phyloP scores from a whole-genome alignment of 2,329 filamentous ascomycete genomes.

The Rhynchosporium agropyri region DNA sequence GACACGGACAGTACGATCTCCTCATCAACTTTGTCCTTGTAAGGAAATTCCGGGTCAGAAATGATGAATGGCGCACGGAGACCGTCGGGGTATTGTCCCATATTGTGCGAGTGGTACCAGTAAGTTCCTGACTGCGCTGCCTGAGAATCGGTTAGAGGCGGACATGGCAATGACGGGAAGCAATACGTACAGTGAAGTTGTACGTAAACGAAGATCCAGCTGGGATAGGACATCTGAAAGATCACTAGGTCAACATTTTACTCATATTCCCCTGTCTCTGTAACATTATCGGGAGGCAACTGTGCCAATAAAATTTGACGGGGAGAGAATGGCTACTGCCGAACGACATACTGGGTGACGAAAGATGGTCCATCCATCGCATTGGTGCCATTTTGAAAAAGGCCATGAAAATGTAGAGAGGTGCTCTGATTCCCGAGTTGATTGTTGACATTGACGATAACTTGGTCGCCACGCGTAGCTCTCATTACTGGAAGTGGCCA shows the following conservation, averaged over 20 bases:
- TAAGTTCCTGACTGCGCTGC: constrained; percentile 70
- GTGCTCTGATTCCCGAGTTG: constrained; percentile 58
- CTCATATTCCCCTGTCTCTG: too few relatives aligned
- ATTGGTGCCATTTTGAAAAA: constrained; percentile 68
- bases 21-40: constrained; percentile 53
- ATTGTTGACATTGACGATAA: constrained; percentile 47
- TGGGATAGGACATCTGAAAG: constrained; percentile 56
- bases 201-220: constrained; percentile 69
- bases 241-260: too few relatives aligned
- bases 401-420: constrained; percentile 70
- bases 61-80: constrained; percentile 59
- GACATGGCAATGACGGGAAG: neutral
- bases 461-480: constrained; percentile 61
- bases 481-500: constrained; percentile 73
- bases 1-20: constrained; percentile 59
- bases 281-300: too few relatives aligned
- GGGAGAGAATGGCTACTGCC: too few relatives aligned
- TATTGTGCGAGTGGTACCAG: constrained; percentile 69
- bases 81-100: constrained; percentile 61
- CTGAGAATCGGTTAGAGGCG: constrained; percentile 45
- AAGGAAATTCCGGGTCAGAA: constrained; percentile 54
- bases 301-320: too few relatives aligned
- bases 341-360: constrained; percentile 55
- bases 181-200: constrained; percentile 54
- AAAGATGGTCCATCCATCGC: constrained; percentile 69